Conservation (phyloP, 495 filamentous ascomycete genomes). For the Daldinia caldariorum region DNA sequence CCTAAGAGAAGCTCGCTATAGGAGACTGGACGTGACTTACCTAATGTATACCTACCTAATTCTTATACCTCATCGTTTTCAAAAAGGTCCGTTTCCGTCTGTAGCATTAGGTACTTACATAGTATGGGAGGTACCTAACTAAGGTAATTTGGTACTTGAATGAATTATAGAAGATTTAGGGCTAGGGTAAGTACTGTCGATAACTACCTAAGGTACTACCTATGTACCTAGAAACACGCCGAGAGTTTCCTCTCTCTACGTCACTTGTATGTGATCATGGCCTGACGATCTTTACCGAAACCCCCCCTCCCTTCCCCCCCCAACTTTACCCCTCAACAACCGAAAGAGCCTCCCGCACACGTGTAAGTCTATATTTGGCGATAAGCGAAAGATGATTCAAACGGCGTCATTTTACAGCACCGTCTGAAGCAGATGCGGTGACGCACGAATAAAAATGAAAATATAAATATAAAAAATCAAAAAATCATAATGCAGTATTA, state of each 20-base stretch:
- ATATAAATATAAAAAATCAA: too few relatives aligned
- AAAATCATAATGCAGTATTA: not conserved
- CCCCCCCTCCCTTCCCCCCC: slow-evolving; percentile 22
- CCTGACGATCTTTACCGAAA: slow-evolving; percentile 42
- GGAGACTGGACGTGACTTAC: not conserved
- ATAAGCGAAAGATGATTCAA: not conserved
- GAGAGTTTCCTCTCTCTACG: slow-evolving; percentile 26
- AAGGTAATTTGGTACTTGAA: too few relatives aligned
- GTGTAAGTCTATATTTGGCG: slow-evolving; percentile 28
- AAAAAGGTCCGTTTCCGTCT: not conserved
- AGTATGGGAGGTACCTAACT: too few relatives aligned
- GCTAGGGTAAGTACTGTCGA: too few relatives aligned
- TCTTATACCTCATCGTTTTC: not conserved
- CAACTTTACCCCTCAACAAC: slow-evolving; percentile 40
- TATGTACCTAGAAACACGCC: too few relatives aligned
- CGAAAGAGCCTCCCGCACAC: slow-evolving; percentile 35
- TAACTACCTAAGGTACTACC: too few relatives aligned
- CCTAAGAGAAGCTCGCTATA: not conserved
- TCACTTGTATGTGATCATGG: slow-evolving; percentile 40
- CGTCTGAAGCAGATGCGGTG: not conserved
- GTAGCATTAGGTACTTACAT: not conserved
- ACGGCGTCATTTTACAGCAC: not conserved
- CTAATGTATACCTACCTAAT: not conserved
- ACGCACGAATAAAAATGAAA: not conserved
- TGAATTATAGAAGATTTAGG: too few relatives aligned